Percentiles rank a stretch among this genome's conserved stretches.
Evolutionary conservation across 2,329 filamentous ascomycete species (phyloP).

Genomic region (Elsinoe fawcettii): DNA sequence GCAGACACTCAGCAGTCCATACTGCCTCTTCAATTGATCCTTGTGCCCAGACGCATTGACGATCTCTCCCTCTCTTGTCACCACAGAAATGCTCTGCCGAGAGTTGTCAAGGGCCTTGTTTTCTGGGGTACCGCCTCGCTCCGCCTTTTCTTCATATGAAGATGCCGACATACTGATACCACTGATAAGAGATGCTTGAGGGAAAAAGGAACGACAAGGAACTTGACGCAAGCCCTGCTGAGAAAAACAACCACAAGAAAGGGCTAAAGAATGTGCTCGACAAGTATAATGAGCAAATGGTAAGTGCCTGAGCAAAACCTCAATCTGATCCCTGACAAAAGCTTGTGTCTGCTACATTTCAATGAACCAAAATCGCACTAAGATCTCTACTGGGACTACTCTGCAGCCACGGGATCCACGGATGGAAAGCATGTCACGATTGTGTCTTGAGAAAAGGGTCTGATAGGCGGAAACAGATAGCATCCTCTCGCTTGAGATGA

Average conservation of each 20-base stretch:
- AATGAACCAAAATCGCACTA: background rate
- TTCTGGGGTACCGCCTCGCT: background rate
- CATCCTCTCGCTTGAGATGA: background rate
- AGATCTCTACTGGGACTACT: background rate
- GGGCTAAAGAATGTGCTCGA: background rate
- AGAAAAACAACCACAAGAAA: background rate
- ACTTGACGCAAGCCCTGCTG: background rate
- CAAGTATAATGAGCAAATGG: background rate
- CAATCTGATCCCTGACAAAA: background rate
- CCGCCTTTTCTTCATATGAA: slow-evolving; percentile 16
- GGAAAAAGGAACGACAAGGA: background rate
- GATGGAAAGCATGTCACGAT: slow-evolving; percentile 3
- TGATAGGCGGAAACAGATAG: slow-evolving; percentile 7
- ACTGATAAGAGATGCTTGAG: background rate
- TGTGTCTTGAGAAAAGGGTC: slow-evolving; percentile 6
- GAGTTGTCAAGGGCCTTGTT: slow-evolving; percentile 9
- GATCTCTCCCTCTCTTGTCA: slow-evolving; percentile 34
- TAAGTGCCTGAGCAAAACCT: background rate
- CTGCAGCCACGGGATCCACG: background rate
- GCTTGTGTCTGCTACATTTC: background rate
- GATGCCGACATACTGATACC: slow-evolving; percentile 7
- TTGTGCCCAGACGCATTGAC: slow-evolving; percentile 58
- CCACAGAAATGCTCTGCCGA: slow-evolving; percentile 20
- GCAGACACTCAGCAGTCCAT: slow-evolving; percentile 51
- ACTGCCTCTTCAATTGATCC: slow-evolving; percentile 57